Evolutionary conservation across 805 yeast genomes (phyloP).

Genomic region (Debaryomyces castellii): DNA sequence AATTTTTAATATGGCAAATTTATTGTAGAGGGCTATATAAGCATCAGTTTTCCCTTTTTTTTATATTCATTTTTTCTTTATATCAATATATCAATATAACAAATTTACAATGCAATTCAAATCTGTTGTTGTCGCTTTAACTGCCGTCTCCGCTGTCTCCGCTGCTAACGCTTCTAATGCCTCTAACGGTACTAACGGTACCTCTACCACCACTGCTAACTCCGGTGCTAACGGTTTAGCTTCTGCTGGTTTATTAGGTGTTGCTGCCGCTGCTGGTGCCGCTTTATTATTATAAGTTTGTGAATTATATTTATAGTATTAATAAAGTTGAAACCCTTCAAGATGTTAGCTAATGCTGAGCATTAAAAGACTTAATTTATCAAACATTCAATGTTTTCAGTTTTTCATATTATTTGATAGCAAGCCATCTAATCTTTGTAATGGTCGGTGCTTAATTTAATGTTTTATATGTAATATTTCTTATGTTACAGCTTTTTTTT

Average conservation of each 20-base stretch:
- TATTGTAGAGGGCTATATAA: constrained; percentile 7
- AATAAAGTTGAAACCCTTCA: background rate
- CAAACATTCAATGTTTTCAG: background rate
- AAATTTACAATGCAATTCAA: constrained; percentile 37
- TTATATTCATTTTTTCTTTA: constrained; percentile 1
- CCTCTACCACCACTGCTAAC: constrained; percentile 16
- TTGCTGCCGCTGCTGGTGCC: constrained; percentile 31
- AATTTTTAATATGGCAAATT: background rate
- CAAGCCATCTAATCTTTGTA: background rate
- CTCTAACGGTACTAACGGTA: constrained; percentile 15
- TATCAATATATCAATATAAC: background rate
- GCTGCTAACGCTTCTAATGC: constrained; percentile 32
- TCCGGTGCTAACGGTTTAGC: constrained; percentile 20
- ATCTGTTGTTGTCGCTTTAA: constrained; percentile 35
- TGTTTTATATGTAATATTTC: constrained; percentile 2
- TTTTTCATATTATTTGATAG: background rate
- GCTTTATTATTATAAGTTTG: constrained; percentile 37
- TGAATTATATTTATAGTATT: background rate
- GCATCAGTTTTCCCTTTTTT: constrained; percentile 2
- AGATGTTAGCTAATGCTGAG: background rate
- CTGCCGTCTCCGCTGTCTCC: constrained; percentile 36
- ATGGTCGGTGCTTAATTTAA: background rate
- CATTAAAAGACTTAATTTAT: background rate
- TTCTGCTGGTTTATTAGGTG: constrained; percentile 32
- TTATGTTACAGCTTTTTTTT: constrained; percentile 1